A percentile compares a stretch with the other conserved stretches of the same genome.
phyloP scores from a whole-genome alignment of 2,329 filamentous ascomycete genomes.

The Colletotrichum ledebouriae region DNA sequence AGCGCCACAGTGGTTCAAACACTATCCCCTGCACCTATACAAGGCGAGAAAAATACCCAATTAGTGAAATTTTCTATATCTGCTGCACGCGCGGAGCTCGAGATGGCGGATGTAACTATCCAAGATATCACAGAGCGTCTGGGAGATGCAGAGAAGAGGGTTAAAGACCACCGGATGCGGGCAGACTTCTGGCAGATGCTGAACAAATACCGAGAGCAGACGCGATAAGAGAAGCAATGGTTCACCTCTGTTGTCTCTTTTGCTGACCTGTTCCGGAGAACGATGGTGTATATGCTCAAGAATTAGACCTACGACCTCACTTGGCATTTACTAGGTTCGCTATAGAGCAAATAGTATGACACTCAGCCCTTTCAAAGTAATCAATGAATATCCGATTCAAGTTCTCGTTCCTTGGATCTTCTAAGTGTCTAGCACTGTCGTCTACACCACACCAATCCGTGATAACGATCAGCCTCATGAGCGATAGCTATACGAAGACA shows the following conservation, averaged over 20 bases:
- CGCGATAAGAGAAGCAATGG: not conserved
- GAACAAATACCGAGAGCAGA: not conserved
- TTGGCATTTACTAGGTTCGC: not conserved
- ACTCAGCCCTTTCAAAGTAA: not conserved
- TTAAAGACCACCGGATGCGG: not conserved
- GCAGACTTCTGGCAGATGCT: conserved; percentile 1
- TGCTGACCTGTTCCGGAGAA: not conserved
- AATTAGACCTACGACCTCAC: not conserved
- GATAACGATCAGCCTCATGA: not conserved
- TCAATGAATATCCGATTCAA: not conserved
- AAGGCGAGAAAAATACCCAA: not conserved
- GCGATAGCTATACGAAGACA: not conserved
- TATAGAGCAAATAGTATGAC: not conserved
- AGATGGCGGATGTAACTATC: not conserved
- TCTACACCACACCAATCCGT: not conserved
- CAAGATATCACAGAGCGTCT: not conserved
- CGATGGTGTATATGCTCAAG: not conserved
- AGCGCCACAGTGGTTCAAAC: not conserved
- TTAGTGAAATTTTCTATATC: not conserved
- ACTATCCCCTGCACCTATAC: not conserved
- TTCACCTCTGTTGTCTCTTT: not conserved
- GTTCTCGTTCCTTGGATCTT: not conserved
- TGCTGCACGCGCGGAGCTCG: not conserved
- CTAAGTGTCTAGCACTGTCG: not conserved
- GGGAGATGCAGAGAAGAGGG: not conserved